These are phyloP conservation scores for Phytophthora agathidicida DNA, from an alignment of 352 stramenopile genomes.

Conservation along the genomic window DNA sequence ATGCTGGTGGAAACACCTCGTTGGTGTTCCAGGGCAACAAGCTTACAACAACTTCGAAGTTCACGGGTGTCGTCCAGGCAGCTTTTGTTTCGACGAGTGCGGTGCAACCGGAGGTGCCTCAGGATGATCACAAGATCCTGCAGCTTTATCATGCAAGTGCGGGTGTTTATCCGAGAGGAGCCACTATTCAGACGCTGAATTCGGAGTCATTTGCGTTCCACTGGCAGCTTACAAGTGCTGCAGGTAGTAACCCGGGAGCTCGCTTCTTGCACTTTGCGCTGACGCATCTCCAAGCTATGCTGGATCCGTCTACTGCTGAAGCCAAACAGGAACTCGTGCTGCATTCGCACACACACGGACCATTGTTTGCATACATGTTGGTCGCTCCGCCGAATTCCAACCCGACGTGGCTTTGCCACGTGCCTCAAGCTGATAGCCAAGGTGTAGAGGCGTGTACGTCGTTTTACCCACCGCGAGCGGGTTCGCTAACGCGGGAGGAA, in stretches of 20 bases:
- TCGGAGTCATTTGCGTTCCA: constrained; percentile 66
- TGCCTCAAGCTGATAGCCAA: constrained; percentile 44
- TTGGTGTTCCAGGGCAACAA: constrained; percentile 55
- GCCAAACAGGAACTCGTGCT: constrained; percentile 58
- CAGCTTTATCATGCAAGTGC: constrained; percentile 62
- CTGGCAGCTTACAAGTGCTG: constrained; percentile 48
- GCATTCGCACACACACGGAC: constrained; percentile 76
- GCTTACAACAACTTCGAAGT: constrained; percentile 55
- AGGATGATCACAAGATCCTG: constrained; percentile 50
- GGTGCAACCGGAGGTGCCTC: constrained; percentile 12
- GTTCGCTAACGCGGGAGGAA: constrained; percentile 35
- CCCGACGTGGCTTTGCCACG: constrained; percentile 57
- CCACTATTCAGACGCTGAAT: constrained; percentile 17
- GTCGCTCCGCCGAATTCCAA: constrained; percentile 8
- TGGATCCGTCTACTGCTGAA: constrained; percentile 47
- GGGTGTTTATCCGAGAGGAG: constrained; percentile 52
- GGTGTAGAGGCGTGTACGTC: constrained; percentile 48
- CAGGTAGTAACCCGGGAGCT: constrained; percentile 26
- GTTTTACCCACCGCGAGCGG: constrained; percentile 55
- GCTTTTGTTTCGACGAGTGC: constrained; percentile 63
- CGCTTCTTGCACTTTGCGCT: constrained; percentile 77
- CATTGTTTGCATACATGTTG: constrained; percentile 64
- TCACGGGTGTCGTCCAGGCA: constrained; percentile 70
- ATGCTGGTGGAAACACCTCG: constrained; percentile 16
- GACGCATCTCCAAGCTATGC: constrained; percentile 61